Conservation (phyloP, 805 yeast species). For the Monosporozyma yasuniensis region DNA sequence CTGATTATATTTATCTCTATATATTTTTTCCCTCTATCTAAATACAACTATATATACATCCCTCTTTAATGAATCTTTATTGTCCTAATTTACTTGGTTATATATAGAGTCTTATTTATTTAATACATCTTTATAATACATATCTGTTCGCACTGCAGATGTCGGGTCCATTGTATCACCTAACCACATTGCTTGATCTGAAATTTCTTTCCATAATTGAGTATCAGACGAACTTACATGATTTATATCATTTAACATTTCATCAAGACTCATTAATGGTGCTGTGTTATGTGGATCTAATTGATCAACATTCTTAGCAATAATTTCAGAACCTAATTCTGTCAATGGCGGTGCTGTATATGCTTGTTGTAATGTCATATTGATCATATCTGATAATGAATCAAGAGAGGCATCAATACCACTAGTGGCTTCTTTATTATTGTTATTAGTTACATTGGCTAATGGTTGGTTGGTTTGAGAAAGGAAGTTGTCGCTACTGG, state of each 20-base stretch:
- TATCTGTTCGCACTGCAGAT: conserved; percentile 19
- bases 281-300: conserved; percentile 28
- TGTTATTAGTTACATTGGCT: neutral
- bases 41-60: neutral
- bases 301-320: conserved; percentile 23
- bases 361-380: conserved; percentile 16
- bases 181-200: conserved; percentile 71
- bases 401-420: conserved; percentile 1
- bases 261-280: conserved; percentile 26
- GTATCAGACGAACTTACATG: conserved; percentile 35
- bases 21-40: neutral
- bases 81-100: neutral
- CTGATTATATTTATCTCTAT: conserved; percentile 5
- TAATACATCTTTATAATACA: neutral
- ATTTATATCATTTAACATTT: conserved; percentile 24
- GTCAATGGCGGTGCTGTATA: conserved; percentile 13
- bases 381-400: conserved; percentile 14
- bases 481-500: neutral
- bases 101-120: neutral
- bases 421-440: neutral
- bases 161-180: conserved; percentile 33
- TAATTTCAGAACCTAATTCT: conserved; percentile 12
- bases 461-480: neutral
- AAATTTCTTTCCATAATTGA: conserved; percentile 68
- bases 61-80: neutral